phyloP scores from a whole-genome alignment of 1,284 basidiomycete genomes.

The Moniliophthora roreri region DNA sequence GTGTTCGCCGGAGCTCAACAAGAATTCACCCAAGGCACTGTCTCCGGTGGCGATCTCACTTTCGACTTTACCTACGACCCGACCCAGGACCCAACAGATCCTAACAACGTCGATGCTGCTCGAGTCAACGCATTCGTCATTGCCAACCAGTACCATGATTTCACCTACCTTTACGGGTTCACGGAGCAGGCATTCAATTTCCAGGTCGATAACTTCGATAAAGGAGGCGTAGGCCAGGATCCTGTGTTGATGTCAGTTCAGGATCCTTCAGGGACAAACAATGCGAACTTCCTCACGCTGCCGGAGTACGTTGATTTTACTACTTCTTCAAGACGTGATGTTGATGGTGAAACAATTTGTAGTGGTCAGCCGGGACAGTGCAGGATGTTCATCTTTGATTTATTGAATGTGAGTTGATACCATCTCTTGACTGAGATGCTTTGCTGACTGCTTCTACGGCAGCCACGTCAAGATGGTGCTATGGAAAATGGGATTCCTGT shows the following conservation, averaged over 20 bases:
- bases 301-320: slow-evolving; percentile 30
- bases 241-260: slow-evolving; percentile 34
- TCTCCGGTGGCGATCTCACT: slow-evolving; percentile 17
- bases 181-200: slow-evolving; percentile 39
- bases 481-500: not conserved
- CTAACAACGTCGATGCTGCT: slow-evolving; percentile 30
- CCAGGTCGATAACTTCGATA: slow-evolving; percentile 36
- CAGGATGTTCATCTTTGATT: slow-evolving; percentile 36
- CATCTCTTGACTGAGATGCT: too few species aligned
- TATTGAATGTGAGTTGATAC: slow-evolving; percentile 27
- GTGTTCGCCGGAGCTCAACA: slow-evolving; percentile 31
- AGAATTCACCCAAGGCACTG: slow-evolving; percentile 17
- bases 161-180: slow-evolving; percentile 21
- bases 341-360: not conserved
- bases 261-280: slow-evolving; percentile 34
- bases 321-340: not conserved
- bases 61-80: slow-evolving; percentile 31
- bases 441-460: too few species aligned
- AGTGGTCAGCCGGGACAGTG: slow-evolving; percentile 30
- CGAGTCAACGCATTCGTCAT: slow-evolving; percentile 38
- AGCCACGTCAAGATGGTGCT: slow-evolving; percentile 7
- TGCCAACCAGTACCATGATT: slow-evolving; percentile 31
- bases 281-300: slow-evolving; percentile 43
- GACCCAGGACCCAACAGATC: slow-evolving; percentile 13
- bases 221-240: slow-evolving; percentile 33